A percentile compares a stretch with the other conserved stretches of the same genome.
These are phyloP conservation scores for Zygosaccharomyces pseudobailii DNA, from an alignment of 1,139 yeast genomes.

Conservation along the genomic window DNA sequence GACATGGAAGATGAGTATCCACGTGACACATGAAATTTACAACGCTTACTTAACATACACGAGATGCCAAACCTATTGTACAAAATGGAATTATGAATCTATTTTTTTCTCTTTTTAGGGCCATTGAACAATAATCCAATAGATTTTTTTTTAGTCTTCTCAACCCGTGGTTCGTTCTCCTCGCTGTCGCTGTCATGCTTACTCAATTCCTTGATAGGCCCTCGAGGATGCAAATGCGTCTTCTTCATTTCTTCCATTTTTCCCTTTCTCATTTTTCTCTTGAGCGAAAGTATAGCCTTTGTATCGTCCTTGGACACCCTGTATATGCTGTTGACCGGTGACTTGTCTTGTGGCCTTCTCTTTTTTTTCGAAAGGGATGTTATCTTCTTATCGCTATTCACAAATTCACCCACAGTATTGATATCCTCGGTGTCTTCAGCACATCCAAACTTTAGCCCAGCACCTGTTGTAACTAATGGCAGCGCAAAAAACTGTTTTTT, in stretches of 20 bases:
- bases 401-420: constrained; percentile 35
- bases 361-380: constrained; percentile 31
- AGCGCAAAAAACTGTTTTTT: constrained; percentile 27
- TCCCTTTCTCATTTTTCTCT: constrained; percentile 30
- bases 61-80: neutral
- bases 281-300: constrained; percentile 33
- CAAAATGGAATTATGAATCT: neutral
- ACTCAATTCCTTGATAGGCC: neutral
- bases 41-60: neutral
- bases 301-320: constrained; percentile 32
- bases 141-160: constrained; percentile 19
- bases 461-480: constrained; percentile 35
- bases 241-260: constrained; percentile 14
- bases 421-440: constrained; percentile 21
- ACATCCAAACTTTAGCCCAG: constrained; percentile 25
- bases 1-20: neutral
- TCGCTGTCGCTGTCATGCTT: constrained; percentile 14
- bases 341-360: constrained; percentile 16
- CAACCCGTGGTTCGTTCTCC: constrained; percentile 14
- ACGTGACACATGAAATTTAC: neutral
- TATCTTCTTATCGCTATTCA: constrained; percentile 32
- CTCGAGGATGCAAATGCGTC: neutral
- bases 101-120: constrained; percentile 14
- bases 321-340: constrained; percentile 20
- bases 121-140: constrained; percentile 20